Base-by-base conservation (phyloP, 2,329 filamentous ascomycete genomes). In the Pseudogymnoascus pannorum region DNA sequence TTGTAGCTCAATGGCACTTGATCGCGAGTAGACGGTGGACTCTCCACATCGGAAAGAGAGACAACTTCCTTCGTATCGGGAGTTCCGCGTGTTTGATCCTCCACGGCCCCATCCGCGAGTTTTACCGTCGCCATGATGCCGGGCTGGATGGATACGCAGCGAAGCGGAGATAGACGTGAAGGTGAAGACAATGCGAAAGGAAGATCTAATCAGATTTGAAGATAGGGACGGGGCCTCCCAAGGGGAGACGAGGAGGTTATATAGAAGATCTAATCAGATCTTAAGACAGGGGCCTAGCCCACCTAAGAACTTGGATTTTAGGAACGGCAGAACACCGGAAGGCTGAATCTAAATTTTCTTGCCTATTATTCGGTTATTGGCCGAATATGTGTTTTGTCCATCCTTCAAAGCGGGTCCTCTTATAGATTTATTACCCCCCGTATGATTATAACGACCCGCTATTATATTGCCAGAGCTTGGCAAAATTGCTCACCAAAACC, bases 1-100 rank as follows among this genome's bases (percentile, higher is more conserved):
- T 73, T 76, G 60, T 61, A 69, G 11, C 48, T 63, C 29, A 69
- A 35, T 29, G 68, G 68, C 8, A 70, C 65, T 20, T 54, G 26
- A 20, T 14, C n/a, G 14, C 48, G 48, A 26, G 26, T 54, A 7
- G 48, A 31, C 5, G 57, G 57, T 20, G 48, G 48, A 18, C 16
- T 54, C 48, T 54, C 24, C 48, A 29, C 48, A 33, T 54, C 48
- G n/a, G 48, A 31, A 26, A 54, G 48, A 20, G 48, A 54, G 16
- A 14, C 26, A 20, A 14, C 48, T 8, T 54, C 48, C 26, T 54
- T 54, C 9, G 5, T 18, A 3, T 54, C 48, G 2, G 26, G 48
- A 54, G 9, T 33, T 18, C 11, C n/a, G n/a, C 26, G 48, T 33
- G 48, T 12, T 20, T 18, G 48, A 3, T 54, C 48, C 31, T 18